Conservation (phyloP, 148 eudicot species). For the Bassia scoparia region DNA sequence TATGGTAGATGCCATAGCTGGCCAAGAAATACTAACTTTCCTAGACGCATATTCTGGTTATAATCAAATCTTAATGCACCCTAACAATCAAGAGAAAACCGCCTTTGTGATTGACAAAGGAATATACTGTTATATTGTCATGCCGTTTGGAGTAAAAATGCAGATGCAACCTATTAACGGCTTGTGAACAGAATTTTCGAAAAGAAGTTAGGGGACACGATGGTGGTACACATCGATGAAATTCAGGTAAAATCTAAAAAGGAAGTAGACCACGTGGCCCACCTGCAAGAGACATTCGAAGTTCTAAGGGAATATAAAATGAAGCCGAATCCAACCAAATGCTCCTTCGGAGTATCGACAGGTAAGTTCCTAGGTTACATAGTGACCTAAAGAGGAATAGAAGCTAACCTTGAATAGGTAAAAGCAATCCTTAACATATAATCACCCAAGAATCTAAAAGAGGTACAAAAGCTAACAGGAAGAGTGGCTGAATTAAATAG, state of each 20-base stretch:
- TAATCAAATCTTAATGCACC: not conserved
- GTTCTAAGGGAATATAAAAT: not conserved
- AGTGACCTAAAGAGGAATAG: not conserved
- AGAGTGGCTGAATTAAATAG: not conserved
- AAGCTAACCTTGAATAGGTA: not conserved
- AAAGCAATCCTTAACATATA: not conserved
- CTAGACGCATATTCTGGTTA: not conserved
- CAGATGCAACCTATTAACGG: not conserved
- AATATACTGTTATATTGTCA: not conserved
- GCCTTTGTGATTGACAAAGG: not conserved
- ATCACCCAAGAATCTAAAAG: not conserved
- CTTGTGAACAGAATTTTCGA: not conserved
- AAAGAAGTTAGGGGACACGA: not conserved
- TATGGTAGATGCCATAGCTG: no score
- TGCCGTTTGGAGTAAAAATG: not conserved
- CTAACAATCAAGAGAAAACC: not conserved
- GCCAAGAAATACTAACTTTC: not conserved
- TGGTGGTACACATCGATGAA: not conserved
- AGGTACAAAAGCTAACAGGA: not conserved
- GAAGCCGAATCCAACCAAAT: not conserved
- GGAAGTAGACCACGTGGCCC: not conserved
- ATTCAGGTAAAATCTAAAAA: not conserved
- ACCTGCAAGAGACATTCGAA: not conserved
- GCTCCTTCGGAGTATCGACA: not conserved
- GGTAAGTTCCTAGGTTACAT: not conserved